Conservation (phyloP, 495 filamentous ascomycete genomes). For the Aspergillus ellipticus region DNA sequence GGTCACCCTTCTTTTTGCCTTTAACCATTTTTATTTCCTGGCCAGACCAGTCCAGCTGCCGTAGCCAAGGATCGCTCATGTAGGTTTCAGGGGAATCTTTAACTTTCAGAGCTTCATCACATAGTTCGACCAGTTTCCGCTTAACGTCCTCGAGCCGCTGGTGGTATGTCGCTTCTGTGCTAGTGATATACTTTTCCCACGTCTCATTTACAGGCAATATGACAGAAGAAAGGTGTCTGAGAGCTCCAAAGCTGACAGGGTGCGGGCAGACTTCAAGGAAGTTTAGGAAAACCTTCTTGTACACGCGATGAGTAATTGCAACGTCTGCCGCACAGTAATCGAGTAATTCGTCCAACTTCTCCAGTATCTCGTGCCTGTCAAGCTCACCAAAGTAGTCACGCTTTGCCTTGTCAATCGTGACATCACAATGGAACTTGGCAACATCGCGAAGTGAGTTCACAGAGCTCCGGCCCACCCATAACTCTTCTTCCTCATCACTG, state of each 20-base stretch:
- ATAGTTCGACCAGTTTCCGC: constrained; percentile 64
- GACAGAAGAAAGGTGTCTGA: constrained; percentile 86
- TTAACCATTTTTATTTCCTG: constrained; percentile 90
- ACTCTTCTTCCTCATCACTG: constrained; percentile 81
- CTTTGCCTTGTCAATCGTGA: constrained; percentile 85
- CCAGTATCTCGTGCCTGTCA: constrained; percentile 62
- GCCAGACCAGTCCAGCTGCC: constrained; percentile 91
- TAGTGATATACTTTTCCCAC: constrained; percentile 79
- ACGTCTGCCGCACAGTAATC: constrained; percentile 98
- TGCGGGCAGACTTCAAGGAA: constrained; percentile 90
- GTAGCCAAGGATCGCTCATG: constrained; percentile 79
- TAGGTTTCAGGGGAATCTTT: constrained; percentile 67
- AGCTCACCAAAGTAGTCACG: constrained; percentile 86
- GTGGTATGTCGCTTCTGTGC: constrained; percentile 81
- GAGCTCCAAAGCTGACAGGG: constrained; percentile 92
- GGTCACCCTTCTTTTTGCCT: constrained; percentile 78
- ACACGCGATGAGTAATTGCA: constrained; percentile 85
- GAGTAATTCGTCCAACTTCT: constrained; percentile 73
- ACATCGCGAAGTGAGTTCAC: constrained; percentile 95
- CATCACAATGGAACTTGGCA: constrained; percentile 90
- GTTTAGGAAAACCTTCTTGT: constrained; percentile 82
- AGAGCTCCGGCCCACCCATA: constrained; percentile 92
- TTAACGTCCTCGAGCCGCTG: constrained; percentile 71
- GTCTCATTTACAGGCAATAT: constrained; percentile 85
- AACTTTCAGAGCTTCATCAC: constrained; percentile 68